phyloP scores from a whole-genome alignment of 805 yeast genomes.

The Zygotorulaspora sp. region DNA sequence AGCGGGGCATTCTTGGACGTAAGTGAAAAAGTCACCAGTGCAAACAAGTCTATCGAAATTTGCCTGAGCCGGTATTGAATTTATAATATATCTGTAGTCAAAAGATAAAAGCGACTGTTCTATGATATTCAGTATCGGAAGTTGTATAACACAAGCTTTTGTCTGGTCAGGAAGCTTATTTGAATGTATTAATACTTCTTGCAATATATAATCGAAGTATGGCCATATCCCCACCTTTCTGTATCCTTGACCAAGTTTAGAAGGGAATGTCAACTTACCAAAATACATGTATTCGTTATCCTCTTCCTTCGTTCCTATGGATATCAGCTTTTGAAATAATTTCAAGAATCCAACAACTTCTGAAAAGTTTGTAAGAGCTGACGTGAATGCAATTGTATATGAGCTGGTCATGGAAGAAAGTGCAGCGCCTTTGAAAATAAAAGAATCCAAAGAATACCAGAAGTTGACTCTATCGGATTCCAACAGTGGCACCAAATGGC shows the following conservation, averaged over 20 bases:
- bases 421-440: constrained; percentile 49
- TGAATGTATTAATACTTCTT: constrained; percentile 59
- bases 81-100: constrained; percentile 48
- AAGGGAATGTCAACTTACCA: constrained; percentile 54
- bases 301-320: constrained; percentile 31
- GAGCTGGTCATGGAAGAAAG: constrained; percentile 30
- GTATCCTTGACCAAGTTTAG: constrained; percentile 54
- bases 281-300: constrained; percentile 31
- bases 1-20: constrained; percentile 65
- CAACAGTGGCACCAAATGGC: constrained; percentile 50
- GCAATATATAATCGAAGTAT: constrained; percentile 67
- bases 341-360: constrained; percentile 59
- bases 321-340: constrained; percentile 44
- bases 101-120: constrained; percentile 46
- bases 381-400: constrained; percentile 42
- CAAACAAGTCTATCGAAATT: constrained; percentile 48
- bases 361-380: constrained; percentile 46
- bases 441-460: constrained; percentile 67
- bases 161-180: constrained; percentile 27
- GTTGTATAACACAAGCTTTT: constrained; percentile 47
- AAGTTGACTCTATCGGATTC: constrained; percentile 43
- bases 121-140: constrained; percentile 49
- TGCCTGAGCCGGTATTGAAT: constrained; percentile 48
- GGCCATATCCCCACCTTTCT: constrained; percentile 73
- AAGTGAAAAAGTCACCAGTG: constrained; percentile 43